Percentiles rank a stretch among this genome's conserved stretches.
phyloP scores from a whole-genome alignment of 495 filamentous ascomycete species.

The Penicillium tannophilum region DNA sequence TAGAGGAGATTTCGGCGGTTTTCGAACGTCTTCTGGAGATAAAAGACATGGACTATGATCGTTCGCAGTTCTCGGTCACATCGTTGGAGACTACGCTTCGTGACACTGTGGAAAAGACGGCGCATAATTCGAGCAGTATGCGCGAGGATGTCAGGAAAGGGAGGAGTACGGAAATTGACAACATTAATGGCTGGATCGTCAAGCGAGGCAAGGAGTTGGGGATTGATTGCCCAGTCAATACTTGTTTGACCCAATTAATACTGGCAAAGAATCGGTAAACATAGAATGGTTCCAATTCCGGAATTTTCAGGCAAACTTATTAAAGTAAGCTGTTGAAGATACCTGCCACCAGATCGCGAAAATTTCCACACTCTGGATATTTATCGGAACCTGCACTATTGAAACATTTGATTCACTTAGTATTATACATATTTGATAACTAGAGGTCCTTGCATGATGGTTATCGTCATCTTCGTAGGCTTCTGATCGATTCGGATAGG shows the following conservation, averaged over 20 bases:
- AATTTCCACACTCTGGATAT: too few species aligned
- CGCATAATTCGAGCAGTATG: conserved; percentile 75
- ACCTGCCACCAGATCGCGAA: too few species aligned
- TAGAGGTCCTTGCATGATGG: background rate
- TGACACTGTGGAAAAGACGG: conserved; percentile 59
- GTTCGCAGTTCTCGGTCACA: conserved; percentile 57
- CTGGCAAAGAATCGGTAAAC: conserved; percentile 33
- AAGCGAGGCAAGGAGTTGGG: conserved; percentile 67
- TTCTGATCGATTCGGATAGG: background rate
- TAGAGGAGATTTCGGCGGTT: conserved; percentile 64
- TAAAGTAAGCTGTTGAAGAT: background rate
- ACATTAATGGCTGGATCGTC: conserved; percentile 84
- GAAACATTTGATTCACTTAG: too few species aligned
- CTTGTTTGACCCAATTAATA: conserved; percentile 55
- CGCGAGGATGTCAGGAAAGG: conserved; percentile 70
- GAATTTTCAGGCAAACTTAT: background rate
- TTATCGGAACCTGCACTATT: too few species aligned
- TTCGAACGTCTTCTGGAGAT: conserved; percentile 68
- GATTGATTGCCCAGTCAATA: conserved; percentile 65
- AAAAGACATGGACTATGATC: conserved; percentile 50
- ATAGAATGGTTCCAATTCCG: background rate
- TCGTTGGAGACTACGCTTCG: conserved; percentile 57
- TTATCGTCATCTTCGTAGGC: background rate
- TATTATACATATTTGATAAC: too few species aligned
- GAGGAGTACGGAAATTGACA: conserved; percentile 73